phyloP scores from a whole-genome alignment of 495 filamentous ascomycete genomes.

The Hamigera avellanea region DNA sequence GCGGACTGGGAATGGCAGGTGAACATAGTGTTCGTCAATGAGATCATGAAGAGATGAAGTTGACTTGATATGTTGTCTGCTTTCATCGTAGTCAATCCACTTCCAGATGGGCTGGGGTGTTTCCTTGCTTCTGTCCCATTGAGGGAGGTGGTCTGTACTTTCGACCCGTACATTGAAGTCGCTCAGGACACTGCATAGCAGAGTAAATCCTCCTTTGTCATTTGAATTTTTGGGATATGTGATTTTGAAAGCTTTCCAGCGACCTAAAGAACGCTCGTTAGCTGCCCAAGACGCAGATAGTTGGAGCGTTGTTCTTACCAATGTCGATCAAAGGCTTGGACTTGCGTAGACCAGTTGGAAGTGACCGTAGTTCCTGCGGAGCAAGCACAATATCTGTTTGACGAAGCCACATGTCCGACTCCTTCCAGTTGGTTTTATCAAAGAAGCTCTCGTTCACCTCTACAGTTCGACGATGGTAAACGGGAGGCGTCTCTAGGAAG shows the following conservation, averaged over 20 bases:
- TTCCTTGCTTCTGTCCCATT: constrained; percentile 4
- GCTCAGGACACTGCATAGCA: constrained; percentile 41
- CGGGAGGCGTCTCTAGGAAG: constrained; percentile 50
- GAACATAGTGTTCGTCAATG: constrained; percentile 22
- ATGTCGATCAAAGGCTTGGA: constrained; percentile 57
- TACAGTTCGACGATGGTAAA: constrained; percentile 45
- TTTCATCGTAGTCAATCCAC: constrained; percentile 33
- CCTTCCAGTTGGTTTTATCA: constrained; percentile 43
- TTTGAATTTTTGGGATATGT: constrained; percentile 11
- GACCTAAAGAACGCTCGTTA: constrained; percentile 7
- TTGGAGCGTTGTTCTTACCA: constrained; percentile 32
- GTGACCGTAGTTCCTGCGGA: constrained; percentile 12
- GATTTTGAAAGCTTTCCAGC: constrained; percentile 32
- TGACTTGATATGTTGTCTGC: not conserved
- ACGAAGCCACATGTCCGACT: constrained; percentile 61
- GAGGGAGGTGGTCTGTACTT: constrained; percentile 13
- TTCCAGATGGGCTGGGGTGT: constrained; percentile 36
- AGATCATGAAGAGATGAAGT: constrained; percentile 21
- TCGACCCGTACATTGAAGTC: constrained; percentile 62
- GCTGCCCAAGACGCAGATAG: not conserved
- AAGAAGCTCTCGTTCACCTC: constrained; percentile 28
- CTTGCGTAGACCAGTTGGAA: constrained; percentile 46
- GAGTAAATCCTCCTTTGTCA: constrained; percentile 25
- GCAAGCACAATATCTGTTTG: constrained; percentile 57
- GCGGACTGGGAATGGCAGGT: constrained; percentile 59